Evolutionary conservation across 169 alveolate species (phyloP).

Genomic region (Plasmodium coatneyi): DNA sequence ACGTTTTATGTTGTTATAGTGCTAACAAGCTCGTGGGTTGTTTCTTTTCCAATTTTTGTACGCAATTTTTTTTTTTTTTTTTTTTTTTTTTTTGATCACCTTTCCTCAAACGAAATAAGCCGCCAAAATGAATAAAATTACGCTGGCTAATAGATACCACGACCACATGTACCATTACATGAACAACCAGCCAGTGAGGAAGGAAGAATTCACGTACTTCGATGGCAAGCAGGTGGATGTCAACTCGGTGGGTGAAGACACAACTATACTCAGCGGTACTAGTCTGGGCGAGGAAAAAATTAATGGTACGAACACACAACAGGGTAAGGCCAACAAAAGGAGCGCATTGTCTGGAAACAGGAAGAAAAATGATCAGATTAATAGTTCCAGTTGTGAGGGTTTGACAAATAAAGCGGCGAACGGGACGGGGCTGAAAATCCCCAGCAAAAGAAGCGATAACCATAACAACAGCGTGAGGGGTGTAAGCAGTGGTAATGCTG

Average conservation of each 20-base stretch:
- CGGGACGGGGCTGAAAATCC: neutral
- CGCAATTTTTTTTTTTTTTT: neutral
- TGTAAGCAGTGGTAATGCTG: neutral
- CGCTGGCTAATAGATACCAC: slow-evolving; percentile 20
- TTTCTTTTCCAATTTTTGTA: neutral
- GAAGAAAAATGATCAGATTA: neutral
- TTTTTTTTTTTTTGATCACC: neutral
- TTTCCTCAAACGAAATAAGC: neutral
- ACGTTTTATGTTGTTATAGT: neutral
- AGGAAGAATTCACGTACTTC: slow-evolving; percentile 15
- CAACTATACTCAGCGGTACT: neutral
- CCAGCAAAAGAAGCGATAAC: neutral
- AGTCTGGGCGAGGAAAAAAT: neutral
- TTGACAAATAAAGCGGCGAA: neutral
- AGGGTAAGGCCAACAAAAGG: slow-evolving; percentile 3
- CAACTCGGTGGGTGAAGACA: neutral
- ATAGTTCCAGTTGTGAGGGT: neutral
- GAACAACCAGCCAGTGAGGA: neutral
- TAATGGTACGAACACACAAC: neutral
- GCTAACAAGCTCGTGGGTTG: neutral
- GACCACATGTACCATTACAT: slow-evolving; percentile 21
- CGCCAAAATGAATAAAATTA: slow-evolving; percentile 57
- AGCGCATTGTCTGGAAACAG: slow-evolving; percentile 1
- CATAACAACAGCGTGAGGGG: neutral
- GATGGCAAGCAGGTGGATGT: neutral